A percentile compares a stretch with the other conserved stretches of the same genome.
These are phyloP conservation scores for Xylaria sp. DNA, from an alignment of 2,329 filamentous ascomycete species.

Conservation along the genomic window DNA sequence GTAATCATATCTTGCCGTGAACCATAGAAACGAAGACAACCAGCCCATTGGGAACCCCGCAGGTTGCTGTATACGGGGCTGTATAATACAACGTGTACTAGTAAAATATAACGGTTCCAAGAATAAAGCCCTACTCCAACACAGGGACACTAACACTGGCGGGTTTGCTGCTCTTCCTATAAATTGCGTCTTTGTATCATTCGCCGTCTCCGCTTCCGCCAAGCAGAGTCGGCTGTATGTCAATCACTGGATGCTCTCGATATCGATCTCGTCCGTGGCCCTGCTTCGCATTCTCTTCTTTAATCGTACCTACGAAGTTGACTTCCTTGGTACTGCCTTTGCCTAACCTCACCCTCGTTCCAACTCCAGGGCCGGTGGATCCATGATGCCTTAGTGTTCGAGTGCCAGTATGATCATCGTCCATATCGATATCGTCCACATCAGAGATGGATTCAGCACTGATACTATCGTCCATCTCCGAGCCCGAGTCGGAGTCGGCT, in stretches of 20 bases:
- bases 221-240: slow-evolving; percentile 8
- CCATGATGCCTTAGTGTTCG: slow-evolving; percentile 58
- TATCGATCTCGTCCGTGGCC: slow-evolving; percentile 45
- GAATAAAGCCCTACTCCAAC: slow-evolving; percentile 40
- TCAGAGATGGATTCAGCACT: slow-evolving; percentile 71
- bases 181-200: slow-evolving; percentile 35
- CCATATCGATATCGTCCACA: slow-evolving; percentile 70
- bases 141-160: slow-evolving; percentile 25
- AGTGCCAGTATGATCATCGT: slow-evolving; percentile 63
- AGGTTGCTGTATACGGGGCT: slow-evolving; percentile 19
- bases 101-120: slow-evolving; percentile 37
- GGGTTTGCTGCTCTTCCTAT: slow-evolving; percentile 7
- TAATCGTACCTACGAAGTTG: slow-evolving; percentile 64
- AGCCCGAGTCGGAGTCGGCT: slow-evolving; percentile 68
- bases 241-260: slow-evolving; percentile 25
- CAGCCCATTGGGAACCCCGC: slow-evolving; percentile 31
- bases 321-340: slow-evolving; percentile 68
- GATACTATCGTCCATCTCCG: slow-evolving; percentile 66
- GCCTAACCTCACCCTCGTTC: slow-evolving; percentile 60
- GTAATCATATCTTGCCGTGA: slow-evolving; percentile 21
- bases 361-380: slow-evolving; percentile 49
- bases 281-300: slow-evolving; percentile 53
- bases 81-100: slow-evolving; percentile 46
- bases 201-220: slow-evolving; percentile 14
- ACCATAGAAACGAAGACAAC: slow-evolving; percentile 36